Evolutionary conservation across 805 yeast species (phyloP), one percentile per base, ranked within the genome.

Genomic region (Metschnikowia lochheadii): DNA sequence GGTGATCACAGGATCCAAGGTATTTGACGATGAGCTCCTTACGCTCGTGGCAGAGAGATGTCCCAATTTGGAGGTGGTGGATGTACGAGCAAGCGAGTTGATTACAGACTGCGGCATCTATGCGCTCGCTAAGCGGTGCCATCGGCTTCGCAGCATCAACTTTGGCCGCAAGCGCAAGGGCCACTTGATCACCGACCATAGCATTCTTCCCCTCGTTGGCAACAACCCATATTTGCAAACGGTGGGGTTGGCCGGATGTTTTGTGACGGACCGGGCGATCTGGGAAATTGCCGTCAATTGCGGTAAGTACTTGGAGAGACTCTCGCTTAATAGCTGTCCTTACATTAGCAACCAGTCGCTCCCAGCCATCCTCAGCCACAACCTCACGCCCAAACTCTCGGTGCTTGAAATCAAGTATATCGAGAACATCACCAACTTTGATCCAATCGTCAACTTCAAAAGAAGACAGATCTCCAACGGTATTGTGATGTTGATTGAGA

Each of bases 211-310:
- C 13, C 67, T 90, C 26, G 78, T 83, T 8, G 72, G 73, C 34
- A 79, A 79, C 57, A 84, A 89, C 49, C 56, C 50, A 3, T 63
- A 69, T 18, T 73, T 85, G 42, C 73, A 76, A 41, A 89, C 97
- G 0, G 70, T 91, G 40, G 97, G 97, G 0, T 70, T 89, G 18
- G 96, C 97, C 0, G 98, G 98, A 6, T 89, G 96, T 65, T 74
- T 79, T 40, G 78, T 91, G 17, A 81, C 87, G 6, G 96, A 91
- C 68, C 75, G 81, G 40, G 76, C 87, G 4, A 70, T 91, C 14
- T 89, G 96, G 96, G 91, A 86, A 59, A 67, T 91, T 33, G 89
- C 90, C 0, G 65, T 78, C 15, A 64, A 73, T 47, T 64, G 73
- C 49, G 82, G 83, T 20, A 59, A 63, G 1, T 59, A 69, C 5